Conservation (phyloP, 208 protist genomes). For the Naegleria gruberi region DNA sequence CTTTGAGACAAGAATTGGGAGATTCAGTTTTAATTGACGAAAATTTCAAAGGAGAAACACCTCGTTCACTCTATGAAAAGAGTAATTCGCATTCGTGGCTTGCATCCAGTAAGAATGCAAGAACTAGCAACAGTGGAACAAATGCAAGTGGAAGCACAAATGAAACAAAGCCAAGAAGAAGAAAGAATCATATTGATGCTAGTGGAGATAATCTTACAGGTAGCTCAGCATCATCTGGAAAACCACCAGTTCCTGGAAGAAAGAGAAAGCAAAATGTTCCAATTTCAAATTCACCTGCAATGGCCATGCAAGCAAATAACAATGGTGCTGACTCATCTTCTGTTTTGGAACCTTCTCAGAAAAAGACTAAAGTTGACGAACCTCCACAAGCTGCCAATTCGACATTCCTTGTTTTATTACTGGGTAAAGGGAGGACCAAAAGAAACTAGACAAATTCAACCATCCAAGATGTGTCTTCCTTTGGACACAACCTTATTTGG, state of each 20-base stretch:
- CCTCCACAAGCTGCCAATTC: not conserved
- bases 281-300: not conserved
- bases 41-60: not conserved
- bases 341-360: not conserved
- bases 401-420: not conserved
- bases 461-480: not conserved
- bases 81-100: not conserved
- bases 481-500: not conserved
- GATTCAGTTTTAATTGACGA: not conserved
- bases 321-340: not conserved
- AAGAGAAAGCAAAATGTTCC: not conserved
- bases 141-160: not conserved
- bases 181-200: not conserved
- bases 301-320: not conserved
- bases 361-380: not conserved
- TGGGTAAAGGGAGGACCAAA: not conserved
- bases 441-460: not conserved
- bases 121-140: not conserved
- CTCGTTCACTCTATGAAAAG: not conserved
- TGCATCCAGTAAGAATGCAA: not conserved
- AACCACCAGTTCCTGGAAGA: not conserved
- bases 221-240: not conserved
- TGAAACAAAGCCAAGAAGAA: not conserved
- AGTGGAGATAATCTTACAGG: not conserved
- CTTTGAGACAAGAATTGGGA: not conserved